These are phyloP conservation scores for Leonotis leonurus DNA, from an alignment of 257 asterid genomes.

Conservation along the genomic window DNA sequence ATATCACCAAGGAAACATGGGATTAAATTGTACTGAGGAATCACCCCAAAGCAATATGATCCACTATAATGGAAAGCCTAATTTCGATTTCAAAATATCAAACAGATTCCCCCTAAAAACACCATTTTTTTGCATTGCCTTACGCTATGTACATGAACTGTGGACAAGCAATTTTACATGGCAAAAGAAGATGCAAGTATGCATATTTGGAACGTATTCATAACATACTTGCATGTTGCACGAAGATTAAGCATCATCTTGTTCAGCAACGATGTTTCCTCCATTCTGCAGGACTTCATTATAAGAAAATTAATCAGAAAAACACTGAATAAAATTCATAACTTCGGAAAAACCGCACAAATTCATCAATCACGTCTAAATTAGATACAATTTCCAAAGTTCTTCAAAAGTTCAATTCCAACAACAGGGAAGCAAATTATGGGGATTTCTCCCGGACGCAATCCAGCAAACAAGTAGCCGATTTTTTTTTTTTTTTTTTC, in stretches of 20 bases:
- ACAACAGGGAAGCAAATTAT: too few species aligned
- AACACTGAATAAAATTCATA: too few species aligned
- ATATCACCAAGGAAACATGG: too few species aligned
- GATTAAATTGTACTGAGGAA: neutral
- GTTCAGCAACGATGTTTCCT: conserved; percentile 44
- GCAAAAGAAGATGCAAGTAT: neutral
- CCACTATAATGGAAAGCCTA: neutral
- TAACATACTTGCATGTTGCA: conserved; percentile 61
- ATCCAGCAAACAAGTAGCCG: neutral
- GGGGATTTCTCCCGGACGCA: too few species aligned
- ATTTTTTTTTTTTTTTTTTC: neutral
- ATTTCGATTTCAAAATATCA: neutral
- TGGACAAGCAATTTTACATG: neutral
- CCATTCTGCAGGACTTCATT: conserved; percentile 33
- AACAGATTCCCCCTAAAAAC: neutral
- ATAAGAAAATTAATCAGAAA: neutral
- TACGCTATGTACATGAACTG: neutral
- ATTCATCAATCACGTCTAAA: neutral
- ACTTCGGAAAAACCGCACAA: too few species aligned
- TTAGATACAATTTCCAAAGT: too few species aligned
- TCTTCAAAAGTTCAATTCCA: too few species aligned
- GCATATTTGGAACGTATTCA: neutral
- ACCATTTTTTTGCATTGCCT: too few species aligned
- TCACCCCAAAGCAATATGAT: neutral
- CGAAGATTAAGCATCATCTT: conserved; percentile 60